Evolutionary conservation across 495 filamentous ascomycete species (phyloP), one percentile per base, ranked within the genome.

Genomic region (Filosporella fistucella): DNA sequence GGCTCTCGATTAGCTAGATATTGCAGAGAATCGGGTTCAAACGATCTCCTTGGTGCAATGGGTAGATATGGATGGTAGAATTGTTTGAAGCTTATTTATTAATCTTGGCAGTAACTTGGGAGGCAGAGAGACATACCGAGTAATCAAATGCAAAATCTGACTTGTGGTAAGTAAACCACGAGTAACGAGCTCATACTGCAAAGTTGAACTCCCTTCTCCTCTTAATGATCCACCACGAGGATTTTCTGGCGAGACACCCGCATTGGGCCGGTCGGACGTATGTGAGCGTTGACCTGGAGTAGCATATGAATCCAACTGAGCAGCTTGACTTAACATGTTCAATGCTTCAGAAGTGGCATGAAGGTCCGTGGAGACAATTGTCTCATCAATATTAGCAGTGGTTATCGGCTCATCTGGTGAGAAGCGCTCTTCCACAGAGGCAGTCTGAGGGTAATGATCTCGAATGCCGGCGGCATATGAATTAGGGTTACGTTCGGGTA

Each of bases 61-160:
- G 80, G 80, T 23, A 81, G 75, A 54, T 78, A 81, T 11, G 76
- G 77, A 52, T 83, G 78, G 52, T 80, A 84, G 42, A 75, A 64
- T 22, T 74, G 40, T 32, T 55, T 54, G 32, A 42, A 52, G 29
- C 41, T 54, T 17, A 20, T 13, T 20, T 22, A 29, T 30, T 43
- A 42, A 26, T 32, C 2, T 6, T n/a, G 8, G 37, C 18, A 47
- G 16, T n/a, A 23, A 25, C 12, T 17, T n/a, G 8, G 32, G 28
- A 22, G 5, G 20, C 18, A 24, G 6, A n/a, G 12, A 64, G 13
- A 68, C 70, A 38, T 77, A 82, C 29, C 75, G 71, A 14, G 62
- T 59, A 29, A 82, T 63, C 46, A 82, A 54, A 33, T 75, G 65
- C 58, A 67, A 72, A 12, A 81, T 67, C 5, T 68, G 70, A 13